These are phyloP conservation scores for Globisporangium rhizosaccharum DNA, from an alignment of 352 stramenopile species.

Conservation along the genomic window DNA sequence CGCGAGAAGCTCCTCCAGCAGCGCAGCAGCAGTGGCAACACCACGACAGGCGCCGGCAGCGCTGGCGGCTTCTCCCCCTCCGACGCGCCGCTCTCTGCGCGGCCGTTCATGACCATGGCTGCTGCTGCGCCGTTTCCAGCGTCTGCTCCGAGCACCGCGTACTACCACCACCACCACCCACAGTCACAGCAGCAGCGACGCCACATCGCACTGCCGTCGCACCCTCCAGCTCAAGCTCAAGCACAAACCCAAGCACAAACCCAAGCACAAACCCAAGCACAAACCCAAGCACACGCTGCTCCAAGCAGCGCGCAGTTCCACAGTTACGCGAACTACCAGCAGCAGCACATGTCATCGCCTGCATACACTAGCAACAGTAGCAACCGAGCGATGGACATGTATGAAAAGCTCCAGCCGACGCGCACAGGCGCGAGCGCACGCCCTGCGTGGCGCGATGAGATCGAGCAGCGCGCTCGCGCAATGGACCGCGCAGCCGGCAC, in stretches of 20 bases:
- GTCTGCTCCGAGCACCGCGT: background rate
- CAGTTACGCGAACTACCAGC: conserved; percentile 1
- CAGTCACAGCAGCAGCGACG: background rate
- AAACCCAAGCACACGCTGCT: background rate
- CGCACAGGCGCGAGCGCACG: background rate
- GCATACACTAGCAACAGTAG: conserved; percentile 2
- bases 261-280: background rate
- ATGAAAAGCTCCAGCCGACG: conserved; percentile 8
- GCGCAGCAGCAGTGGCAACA: background rate
- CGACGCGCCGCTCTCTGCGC: conserved; percentile 7
- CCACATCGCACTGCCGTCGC: background rate
- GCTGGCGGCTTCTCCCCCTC: background rate
- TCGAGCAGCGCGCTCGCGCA: conserved; percentile 1
- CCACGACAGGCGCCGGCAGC: background rate
- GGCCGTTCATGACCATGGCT: conserved; percentile 14
- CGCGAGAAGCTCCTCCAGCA: conserved; percentile 10
- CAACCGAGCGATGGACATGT: conserved; percentile 8
- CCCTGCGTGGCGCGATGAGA: conserved; percentile 9
- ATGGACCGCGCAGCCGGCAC: background rate
- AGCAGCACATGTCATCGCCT: background rate
- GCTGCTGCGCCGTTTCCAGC: background rate
- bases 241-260: background rate
- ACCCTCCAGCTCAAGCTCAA: background rate
- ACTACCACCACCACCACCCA: background rate
- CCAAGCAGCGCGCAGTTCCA: background rate